Percentiles rank a stretch among this genome's conserved stretches.
Evolutionary conservation across 2,329 filamentous ascomycete species (phyloP).

Genomic region (Colletotrichum australisinense): DNA sequence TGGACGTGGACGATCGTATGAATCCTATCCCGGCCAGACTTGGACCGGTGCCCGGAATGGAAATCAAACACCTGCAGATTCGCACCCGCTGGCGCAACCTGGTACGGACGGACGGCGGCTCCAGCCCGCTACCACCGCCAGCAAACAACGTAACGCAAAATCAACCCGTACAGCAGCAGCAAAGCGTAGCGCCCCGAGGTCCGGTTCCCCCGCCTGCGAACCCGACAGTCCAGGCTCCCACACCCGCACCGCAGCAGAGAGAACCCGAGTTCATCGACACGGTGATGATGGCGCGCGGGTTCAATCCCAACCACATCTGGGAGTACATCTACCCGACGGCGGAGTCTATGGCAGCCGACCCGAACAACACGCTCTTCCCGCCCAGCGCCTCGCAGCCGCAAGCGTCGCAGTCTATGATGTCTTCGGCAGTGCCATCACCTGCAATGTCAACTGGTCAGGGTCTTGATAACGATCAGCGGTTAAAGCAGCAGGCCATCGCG

Average conservation of each 20-base stretch:
- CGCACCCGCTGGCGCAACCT: slow-evolving; percentile 64
- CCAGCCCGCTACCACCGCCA: slow-evolving; percentile 39
- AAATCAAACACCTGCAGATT: slow-evolving; percentile 57
- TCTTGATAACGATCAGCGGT: slow-evolving; percentile 30
- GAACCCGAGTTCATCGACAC: slow-evolving; percentile 31
- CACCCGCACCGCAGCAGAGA: background rate
- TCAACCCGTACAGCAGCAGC: background rate
- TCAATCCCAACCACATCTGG: slow-evolving; percentile 31
- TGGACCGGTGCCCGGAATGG: slow-evolving; percentile 58
- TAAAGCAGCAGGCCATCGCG: slow-evolving; percentile 37
- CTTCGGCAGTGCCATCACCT: background rate
- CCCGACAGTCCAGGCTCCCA: background rate
- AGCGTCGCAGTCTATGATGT: slow-evolving; percentile 7
- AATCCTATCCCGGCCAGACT: slow-evolving; percentile 58
- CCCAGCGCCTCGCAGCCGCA: slow-evolving; percentile 3
- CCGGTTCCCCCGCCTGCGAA: background rate
- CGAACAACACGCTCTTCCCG: slow-evolving; percentile 26
- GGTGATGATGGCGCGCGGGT: slow-evolving; percentile 32
- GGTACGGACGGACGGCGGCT: slow-evolving; percentile 49
- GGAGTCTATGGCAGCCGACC: slow-evolving; percentile 27
- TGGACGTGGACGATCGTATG: slow-evolving; percentile 62
- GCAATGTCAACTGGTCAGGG: slow-evolving; percentile 21
- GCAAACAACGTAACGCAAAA: background rate
- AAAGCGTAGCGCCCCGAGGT: background rate
- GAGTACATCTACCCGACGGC: slow-evolving; percentile 34